phyloP scores from a whole-genome alignment of 169 alveolate species.

The Plasmodium reichenowi region DNA sequence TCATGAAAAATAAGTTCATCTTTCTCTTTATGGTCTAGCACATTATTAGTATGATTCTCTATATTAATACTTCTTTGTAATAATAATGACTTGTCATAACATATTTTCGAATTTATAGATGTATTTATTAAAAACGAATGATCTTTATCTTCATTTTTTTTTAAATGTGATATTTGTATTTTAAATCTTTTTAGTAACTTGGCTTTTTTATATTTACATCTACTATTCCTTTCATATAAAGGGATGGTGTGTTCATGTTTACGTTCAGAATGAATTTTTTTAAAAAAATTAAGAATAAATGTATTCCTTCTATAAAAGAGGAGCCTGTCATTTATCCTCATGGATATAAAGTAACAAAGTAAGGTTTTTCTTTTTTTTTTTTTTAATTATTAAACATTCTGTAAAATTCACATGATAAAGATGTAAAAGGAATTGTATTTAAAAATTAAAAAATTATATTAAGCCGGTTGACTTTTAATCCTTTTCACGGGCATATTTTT shows the following conservation, averaged over 20 bases:
- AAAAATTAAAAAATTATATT: too few relatives aligned
- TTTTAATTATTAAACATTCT: too few relatives aligned
- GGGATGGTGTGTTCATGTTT: slow-evolving; percentile 36
- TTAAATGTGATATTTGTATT: slow-evolving; percentile 14
- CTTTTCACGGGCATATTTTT: too few relatives aligned
- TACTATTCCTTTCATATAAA: slow-evolving; percentile 70
- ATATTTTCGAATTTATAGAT: background rate
- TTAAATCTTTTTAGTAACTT: slow-evolving; percentile 30
- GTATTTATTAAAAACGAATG: background rate
- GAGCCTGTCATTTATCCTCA: too few relatives aligned
- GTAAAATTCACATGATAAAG: too few relatives aligned
- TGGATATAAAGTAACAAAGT: background rate
- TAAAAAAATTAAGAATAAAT: background rate
- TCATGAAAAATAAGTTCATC: background rate
- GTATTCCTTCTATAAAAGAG: background rate
- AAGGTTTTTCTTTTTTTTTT: background rate
- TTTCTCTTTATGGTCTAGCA: background rate
- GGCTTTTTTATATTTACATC: slow-evolving; percentile 37
- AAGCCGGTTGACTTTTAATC: too few relatives aligned
- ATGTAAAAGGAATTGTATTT: too few relatives aligned
- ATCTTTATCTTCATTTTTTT: background rate
- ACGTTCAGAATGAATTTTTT: background rate
- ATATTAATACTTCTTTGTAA: background rate
- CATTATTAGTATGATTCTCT: background rate
- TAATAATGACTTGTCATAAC: background rate